A percentile compares a stretch with the other conserved stretches of the same genome.
Evolutionary conservation across 768 basidiomycete species (phyloP).

Genomic region (Lactarius akahatsu): DNA sequence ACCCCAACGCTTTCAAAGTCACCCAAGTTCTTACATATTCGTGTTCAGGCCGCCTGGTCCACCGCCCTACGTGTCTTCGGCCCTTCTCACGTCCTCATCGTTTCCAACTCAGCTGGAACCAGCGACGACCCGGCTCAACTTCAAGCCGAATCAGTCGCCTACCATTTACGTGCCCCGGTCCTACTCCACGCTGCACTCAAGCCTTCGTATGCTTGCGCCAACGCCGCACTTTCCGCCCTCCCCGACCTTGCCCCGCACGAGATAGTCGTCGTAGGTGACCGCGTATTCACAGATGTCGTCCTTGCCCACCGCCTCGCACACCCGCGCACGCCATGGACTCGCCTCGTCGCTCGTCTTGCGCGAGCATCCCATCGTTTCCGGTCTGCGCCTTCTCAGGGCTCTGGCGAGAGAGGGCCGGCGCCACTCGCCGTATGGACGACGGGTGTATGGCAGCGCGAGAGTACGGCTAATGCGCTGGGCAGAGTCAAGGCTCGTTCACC

Average conservation of each 20-base stretch:
- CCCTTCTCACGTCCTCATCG: conserved; percentile 76
- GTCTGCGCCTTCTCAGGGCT: not conserved
- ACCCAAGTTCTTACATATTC: not conserved
- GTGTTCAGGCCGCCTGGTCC: conserved; percentile 65
- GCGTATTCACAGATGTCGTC: conserved; percentile 88
- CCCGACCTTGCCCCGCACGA: conserved; percentile 58
- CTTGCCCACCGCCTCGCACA: conserved; percentile 72
- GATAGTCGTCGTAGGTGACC: conserved; percentile 85
- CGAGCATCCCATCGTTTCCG: not conserved
- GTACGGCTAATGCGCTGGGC: conserved; percentile 58
- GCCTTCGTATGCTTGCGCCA: conserved; percentile 76
- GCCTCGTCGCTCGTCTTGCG: conserved; percentile 15
- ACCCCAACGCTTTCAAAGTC: not conserved
- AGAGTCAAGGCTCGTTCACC: conserved; percentile 52
- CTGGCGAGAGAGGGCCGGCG: conserved; percentile 29
- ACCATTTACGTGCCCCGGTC: conserved; percentile 78
- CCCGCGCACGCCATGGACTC: conserved; percentile 15
- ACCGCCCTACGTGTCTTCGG: conserved; percentile 74
- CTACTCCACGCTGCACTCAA: conserved; percentile 75
- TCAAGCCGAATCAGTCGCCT: conserved; percentile 86
- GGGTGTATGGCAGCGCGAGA: conserved; percentile 66
- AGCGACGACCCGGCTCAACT: conserved; percentile 72
- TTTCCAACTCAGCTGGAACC: conserved; percentile 93
- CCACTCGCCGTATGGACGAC: conserved; percentile 72
- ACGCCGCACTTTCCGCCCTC: conserved; percentile 51